Evolutionary conservation across 768 basidiomycete species (phyloP).

Genomic region (Tylopilus rubrobrunneus): DNA sequence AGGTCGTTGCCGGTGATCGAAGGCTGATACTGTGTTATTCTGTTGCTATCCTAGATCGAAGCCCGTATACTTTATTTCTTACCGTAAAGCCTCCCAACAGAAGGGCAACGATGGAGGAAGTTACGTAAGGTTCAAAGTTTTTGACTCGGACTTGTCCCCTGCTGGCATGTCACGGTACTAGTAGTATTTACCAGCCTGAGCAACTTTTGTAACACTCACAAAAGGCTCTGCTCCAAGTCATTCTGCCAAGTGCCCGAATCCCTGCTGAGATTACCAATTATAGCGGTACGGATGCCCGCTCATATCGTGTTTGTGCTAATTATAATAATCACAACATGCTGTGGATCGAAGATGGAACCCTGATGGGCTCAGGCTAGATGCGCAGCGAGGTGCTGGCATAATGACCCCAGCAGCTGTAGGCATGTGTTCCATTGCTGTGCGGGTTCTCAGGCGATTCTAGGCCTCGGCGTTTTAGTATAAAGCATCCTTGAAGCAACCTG

Average conservation of each 20-base stretch:
- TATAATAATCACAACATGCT: neutral
- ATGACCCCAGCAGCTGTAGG: no score
- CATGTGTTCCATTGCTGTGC: neutral
- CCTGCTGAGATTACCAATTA: neutral
- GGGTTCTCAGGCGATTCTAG: neutral
- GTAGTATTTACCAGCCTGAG: no score
- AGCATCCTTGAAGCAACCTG: no score
- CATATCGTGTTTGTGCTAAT: neutral
- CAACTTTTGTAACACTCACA: no score
- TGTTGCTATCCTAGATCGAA: neutral
- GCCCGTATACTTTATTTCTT: no score
- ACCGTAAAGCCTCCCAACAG: no score
- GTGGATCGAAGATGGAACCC: neutral
- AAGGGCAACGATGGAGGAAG: no score
- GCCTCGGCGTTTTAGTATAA: no score
- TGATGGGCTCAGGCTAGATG: neutral
- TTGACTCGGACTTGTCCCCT: no score
- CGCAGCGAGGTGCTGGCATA: neutral
- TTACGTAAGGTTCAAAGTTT: no score
- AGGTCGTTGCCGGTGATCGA: neutral
- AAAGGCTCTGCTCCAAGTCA: no score
- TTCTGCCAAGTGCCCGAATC: neutral
- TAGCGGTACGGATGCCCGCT: neutral
- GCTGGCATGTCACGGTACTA: no score
- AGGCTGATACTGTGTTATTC: conserved; percentile 1